Percentiles rank a stretch among this genome's conserved stretches.
phyloP scores from a whole-genome alignment of 2,329 filamentous ascomycete species.

The Sporothrix pseudoabietina region DNA sequence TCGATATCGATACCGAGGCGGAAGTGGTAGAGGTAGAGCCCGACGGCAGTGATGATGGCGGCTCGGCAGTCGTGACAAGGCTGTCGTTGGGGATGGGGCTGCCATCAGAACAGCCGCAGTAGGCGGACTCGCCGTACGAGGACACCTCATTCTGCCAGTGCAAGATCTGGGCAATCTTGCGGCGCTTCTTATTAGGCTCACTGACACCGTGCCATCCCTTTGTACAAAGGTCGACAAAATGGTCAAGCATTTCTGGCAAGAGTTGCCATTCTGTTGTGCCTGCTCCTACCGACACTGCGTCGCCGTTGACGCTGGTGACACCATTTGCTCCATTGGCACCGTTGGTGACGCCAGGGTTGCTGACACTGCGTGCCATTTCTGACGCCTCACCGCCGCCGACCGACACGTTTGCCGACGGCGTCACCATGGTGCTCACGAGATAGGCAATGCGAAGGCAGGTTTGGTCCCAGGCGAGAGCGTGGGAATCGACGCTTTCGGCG shows the following conservation, averaged over 20 bases:
- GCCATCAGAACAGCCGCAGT: constrained; percentile 41
- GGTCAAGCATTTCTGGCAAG: constrained; percentile 21
- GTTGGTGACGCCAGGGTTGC: neutral
- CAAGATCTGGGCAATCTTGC: constrained; percentile 46
- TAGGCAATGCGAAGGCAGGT: constrained; percentile 36
- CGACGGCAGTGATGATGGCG: neutral
- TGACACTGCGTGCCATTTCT: neutral
- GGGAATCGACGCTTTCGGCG: constrained; percentile 31
- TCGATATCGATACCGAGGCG: neutral
- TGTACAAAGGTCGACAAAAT: constrained; percentile 18
- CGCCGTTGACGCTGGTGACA: neutral
- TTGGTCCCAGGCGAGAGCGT: constrained; percentile 39
- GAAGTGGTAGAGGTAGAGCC: neutral
- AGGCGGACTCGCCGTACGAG: constrained; percentile 38
- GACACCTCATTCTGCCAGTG: constrained; percentile 56
- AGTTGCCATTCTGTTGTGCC: constrained; percentile 15
- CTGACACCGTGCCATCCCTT: constrained; percentile 30
- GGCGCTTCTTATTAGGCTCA: constrained; percentile 30
- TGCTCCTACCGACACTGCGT: neutral
- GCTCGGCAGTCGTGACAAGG: neutral
- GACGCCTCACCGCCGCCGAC: constrained; percentile 7
- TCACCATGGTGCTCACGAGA: constrained; percentile 35
- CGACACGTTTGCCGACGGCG: constrained; percentile 23
- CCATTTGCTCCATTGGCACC: neutral
- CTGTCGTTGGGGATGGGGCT: constrained; percentile 14